Evolutionary conservation across 2,329 filamentous ascomycete species (phyloP), one percentile per base, ranked within the genome.

Genomic region (Byssochlamys sp.): DNA sequence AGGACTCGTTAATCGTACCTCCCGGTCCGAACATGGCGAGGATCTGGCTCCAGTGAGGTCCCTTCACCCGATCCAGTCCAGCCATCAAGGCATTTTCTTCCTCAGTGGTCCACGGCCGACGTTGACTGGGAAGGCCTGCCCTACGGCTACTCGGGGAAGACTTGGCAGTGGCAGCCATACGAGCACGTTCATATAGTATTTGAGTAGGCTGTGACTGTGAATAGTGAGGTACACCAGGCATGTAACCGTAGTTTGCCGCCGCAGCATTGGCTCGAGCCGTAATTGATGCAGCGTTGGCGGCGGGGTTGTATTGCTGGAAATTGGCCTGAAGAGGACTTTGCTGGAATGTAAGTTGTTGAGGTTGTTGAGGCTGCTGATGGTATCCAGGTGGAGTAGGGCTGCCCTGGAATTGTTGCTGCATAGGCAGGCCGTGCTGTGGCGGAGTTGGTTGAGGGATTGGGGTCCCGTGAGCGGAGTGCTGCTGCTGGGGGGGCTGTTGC

Each of bases 31-130:
- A 95, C 49, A 95, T 81, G 1, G 86, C 86, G 11, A 96, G 78
- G 52, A 96, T 96, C 69, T 95, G 90, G 64, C 89, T 92, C 91
- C 91, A 96, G 67, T 96, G 90, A 19, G 91, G 91, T 0, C 91
- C 91, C 69, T 91, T 91, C 52, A 96, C 91, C 69, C 88, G 84
- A 67, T 95, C 91, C 3, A 96, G 82, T 0, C 91, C 91, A 53
- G 88, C 84, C 87, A 96, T 92, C 19, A 96, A 79, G 0, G 91
- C 90, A 71, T 91, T 90, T 69, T 96, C 91, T 73, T 96, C 91
- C 61, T 94, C 89, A 3, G 88, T 85, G 0, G 87, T 90, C 91
- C 91, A 96, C 0, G 91, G 90, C 28, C 91, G 83, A 31, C 91
- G 82, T 65, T 82, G 79, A 55, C 77, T 81, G 4, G 80, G 81